Evolutionary conservation across 441 rosid genomes (phyloP), one percentile per base, ranked within the genome.

Genomic region (Raphanus hybrid): DNA sequence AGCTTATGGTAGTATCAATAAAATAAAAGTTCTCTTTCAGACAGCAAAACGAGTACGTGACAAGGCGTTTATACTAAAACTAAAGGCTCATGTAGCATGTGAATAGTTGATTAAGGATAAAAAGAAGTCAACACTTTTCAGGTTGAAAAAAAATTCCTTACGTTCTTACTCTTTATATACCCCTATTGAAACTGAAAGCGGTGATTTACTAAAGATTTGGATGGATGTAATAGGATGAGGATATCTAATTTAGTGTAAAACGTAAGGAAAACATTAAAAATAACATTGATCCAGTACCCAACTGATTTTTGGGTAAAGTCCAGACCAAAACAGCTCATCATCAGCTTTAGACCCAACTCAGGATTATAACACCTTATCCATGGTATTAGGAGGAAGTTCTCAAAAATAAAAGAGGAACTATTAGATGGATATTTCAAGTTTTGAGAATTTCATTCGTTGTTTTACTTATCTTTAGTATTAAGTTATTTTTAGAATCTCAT

Each of bases 51-150:
- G 64, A 67, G 60, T 29, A 62, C 11, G 32, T 2, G 52, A 29
- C 10, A 66, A 18, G 48, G 23, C 69, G 45, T 39, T 15, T 20
- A 45, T 66, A 18, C 14, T 71, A 20, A 58, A 65, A 62, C 14
- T 43, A 62, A 27, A 35, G 3, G 74, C 70, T 61, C 66, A 65
- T 73, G 78, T 73, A 73, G 70, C 61, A 78, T 68, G 70, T 68
- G 74, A 62, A 52, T 67, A 18, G 39, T 73, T 62, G 34, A 73
- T 61, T 73, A 15, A 62, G 16, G 66, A n/a, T 16, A 7, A 45
- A 48, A 35, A 3, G 4, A 16, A 59, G 52, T 72, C 77, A 7
- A 32, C 57, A 65, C 43, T 74, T 74, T 61, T 50, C 20, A 61
- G 60, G 39, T 73, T 73, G 81, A 73, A 2, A 39, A 39, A 23